Conservation (phyloP, 495 filamentous ascomycete genomes). For the Tuber umbilicatum region DNA sequence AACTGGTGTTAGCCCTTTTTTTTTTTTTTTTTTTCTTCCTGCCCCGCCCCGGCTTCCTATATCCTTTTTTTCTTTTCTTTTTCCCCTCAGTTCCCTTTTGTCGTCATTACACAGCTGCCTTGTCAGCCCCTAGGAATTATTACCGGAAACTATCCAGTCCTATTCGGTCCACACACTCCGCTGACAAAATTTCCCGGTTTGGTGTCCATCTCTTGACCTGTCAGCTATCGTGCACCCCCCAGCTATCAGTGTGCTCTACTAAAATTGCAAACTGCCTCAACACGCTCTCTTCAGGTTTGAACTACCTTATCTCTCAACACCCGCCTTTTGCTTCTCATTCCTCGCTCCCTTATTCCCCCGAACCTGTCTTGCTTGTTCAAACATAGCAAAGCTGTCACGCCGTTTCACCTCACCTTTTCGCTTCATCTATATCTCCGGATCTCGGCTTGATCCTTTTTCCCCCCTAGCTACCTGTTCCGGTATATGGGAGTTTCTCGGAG, state of each 20-base stretch:
- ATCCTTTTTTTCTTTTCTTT: slow-evolving; percentile 21
- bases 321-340: not conserved
- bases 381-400: not conserved
- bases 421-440: not conserved
- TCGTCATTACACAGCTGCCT: slow-evolving; percentile 30
- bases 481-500: not conserved
- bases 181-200: not conserved
- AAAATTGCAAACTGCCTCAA: not conserved
- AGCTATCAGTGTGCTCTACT: not conserved
- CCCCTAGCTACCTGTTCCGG: not conserved
- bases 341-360: not conserved
- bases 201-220: not conserved
- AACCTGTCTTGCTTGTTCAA: not conserved
- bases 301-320: not conserved
- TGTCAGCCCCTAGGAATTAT: slow-evolving; percentile 11
- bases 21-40: slow-evolving; percentile 22
- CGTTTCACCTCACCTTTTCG: not conserved
- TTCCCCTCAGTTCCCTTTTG: not conserved
- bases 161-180: not conserved
- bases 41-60: slow-evolving; percentile 7
- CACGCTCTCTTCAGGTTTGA: not conserved
- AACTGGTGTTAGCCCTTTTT: not conserved
- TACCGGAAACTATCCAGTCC: not conserved
- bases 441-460: not conserved
- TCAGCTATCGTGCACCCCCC: not conserved